These are phyloP conservation scores for Circinella minor DNA, from an alignment of 371 early-diverging fungal genomes.

Conservation along the genomic window DNA sequence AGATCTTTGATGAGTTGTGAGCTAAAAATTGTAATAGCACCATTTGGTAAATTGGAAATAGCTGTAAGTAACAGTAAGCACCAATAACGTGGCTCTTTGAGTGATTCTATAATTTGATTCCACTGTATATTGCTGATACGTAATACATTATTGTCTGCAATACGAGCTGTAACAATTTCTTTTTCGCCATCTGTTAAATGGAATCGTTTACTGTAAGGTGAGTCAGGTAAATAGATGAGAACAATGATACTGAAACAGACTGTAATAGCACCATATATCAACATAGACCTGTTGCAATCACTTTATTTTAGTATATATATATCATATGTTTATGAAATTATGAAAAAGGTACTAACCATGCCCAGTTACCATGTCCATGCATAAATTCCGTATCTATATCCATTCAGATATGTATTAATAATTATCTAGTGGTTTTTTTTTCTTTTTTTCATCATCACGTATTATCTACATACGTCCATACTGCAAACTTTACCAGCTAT, in stretches of 20 bases:
- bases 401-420: background rate
- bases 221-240: background rate
- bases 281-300: background rate
- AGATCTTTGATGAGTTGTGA: conserved; percentile 9
- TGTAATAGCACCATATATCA: background rate
- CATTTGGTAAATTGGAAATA: background rate
- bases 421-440: background rate
- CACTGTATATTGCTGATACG: background rate
- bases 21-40: background rate
- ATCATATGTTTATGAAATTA: background rate
- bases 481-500: background rate
- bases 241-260: background rate
- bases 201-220: conserved; percentile 1
- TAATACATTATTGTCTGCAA: background rate
- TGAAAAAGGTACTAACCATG: background rate
- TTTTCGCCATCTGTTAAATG: background rate
- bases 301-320: too few relatives aligned
- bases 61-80: background rate
- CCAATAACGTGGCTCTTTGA: background rate
- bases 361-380: background rate
- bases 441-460: too few relatives aligned
- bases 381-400: background rate
- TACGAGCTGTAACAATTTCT: background rate
- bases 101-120: background rate
- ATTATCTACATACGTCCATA: too few relatives aligned